Evolutionary conservation across 768 basidiomycete species (phyloP), one percentile per base, ranked within the genome.

Genomic region (Cytidiella melzeri): DNA sequence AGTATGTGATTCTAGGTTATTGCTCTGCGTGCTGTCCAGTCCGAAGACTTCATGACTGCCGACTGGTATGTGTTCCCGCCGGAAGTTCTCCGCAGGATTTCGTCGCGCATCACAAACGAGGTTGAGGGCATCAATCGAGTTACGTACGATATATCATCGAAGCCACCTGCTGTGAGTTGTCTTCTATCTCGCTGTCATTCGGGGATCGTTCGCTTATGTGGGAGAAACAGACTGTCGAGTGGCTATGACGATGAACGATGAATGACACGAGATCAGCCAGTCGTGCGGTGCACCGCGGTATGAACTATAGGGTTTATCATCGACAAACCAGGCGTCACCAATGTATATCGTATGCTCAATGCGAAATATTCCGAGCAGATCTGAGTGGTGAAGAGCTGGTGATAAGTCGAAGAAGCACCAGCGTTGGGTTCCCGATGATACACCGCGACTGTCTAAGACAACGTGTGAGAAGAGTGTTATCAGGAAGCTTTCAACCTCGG

Each of bases 11-110:
- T 24, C 34, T 57, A 87, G 83, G 94, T 99, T 43, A 91, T 98
- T 50, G 90, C 92, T 1, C 74, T 99, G 46, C 81, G 96, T 44
- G 96, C 96, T 2, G 95, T 98, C 7, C 86, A 90, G 63, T 84
- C 93, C n/a, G 95, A 97, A 64, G 96, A 99, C 67, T 99, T 99
- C 64, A 99, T 99, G 96, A 99, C 96, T 12, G 96, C 96, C 28
- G 95, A 98, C 65, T 98, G 95, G 95, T 92, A 62, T 70, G 83
- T 89, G n/a, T 99, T 98, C 77, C 94, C 95, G 23, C 72, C 92
- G 13, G 84, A 87, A 38, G 82, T 98, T 10, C 69, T 99, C 51
- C 83, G 87, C 54, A 83, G 84, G 57, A 92, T 99, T 61, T 97
- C 94, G 19, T 93, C 91, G 41, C 79, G 96, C 49, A 98, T 99